Base-by-base conservation (phyloP, 2,329 filamentous ascomycete species). In the Aspergillus caelatus region DNA sequence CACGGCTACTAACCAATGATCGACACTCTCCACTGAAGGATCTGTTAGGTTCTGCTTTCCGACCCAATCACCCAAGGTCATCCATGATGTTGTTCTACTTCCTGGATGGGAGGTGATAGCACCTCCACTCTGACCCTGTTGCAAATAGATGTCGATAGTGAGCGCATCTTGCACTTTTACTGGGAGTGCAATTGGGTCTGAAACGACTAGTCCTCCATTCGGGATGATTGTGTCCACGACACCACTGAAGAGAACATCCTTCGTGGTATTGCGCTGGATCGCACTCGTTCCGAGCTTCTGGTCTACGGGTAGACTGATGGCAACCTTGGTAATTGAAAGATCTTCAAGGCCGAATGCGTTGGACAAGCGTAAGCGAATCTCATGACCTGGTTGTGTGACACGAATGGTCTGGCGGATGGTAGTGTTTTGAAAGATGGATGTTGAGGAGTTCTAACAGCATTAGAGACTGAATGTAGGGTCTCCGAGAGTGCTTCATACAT, bases 391-490 rank as follows among this genome's bases (percentile, higher is more conserved):
- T 5, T 88, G 80, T 9, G 87, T 86, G 67, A 88, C 78, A 66
- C 87, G 85, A 16, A 90, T 73, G 0, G 88, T 91, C 74, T 91
- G 89, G 3, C 89, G 87, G 65, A 91, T 82, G 0, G 89, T 90
- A 1, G 86, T 83, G 69, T 90, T 85, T 53, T 79, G 77, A 71
- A 90, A 89, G 7, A 87, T 82, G n/a, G 79, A 73, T 12, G 80
- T 82, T 63, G 79, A 77, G 71, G 79, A 77, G 72, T 87, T 88
- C 85, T 87, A 64, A 1, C 3, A 57, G 36, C 23, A 55, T 64
- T 62, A 71, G 52, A 72, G 61, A 14, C 2, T 26, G 3, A n/a
- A 4, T 32, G 56, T 58, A 21, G 45, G 55, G 4, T 14, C 8
- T 58, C 28, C 62, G 19, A 30, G 39, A 60, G 11, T 9, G 12